A percentile compares a stretch with the other conserved stretches of the same genome.
phyloP scores from a whole-genome alignment of 768 basidiomycete genomes.

The Agaricus blazei region DNA sequence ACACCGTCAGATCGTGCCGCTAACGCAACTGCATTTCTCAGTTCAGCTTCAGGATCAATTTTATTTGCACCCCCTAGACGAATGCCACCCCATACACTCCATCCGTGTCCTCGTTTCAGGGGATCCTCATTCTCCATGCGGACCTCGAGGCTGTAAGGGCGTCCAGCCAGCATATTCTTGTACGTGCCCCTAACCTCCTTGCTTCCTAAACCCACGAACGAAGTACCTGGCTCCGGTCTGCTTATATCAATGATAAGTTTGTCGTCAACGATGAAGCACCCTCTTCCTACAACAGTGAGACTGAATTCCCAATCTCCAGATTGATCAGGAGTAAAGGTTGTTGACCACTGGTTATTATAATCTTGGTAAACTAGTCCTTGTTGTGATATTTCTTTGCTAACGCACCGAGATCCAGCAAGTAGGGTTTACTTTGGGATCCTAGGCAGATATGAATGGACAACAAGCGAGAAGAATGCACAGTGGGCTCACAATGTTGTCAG shows the following conservation, averaged over 20 bases:
- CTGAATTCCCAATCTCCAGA: constrained; percentile 48
- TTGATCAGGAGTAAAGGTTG: constrained; percentile 46
- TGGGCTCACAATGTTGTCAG: constrained; percentile 36
- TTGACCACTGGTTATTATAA: constrained; percentile 25
- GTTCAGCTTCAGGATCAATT: constrained; percentile 32
- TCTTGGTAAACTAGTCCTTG: no score
- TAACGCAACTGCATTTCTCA: constrained; percentile 32
- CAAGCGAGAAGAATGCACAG: not conserved
- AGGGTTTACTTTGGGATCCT: constrained; percentile 39
- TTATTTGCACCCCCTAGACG: constrained; percentile 29
- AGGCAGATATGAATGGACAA: not conserved
- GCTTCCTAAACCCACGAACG: constrained; percentile 41
- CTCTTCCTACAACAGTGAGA: constrained; percentile 36
- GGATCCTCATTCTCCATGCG: constrained; percentile 30
- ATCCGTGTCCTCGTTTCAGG: constrained; percentile 26
- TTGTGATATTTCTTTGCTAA: not conserved
- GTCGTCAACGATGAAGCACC: constrained; percentile 48
- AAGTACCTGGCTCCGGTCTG: constrained; percentile 28
- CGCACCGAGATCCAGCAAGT: constrained; percentile 37
- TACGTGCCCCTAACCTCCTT: constrained; percentile 30
- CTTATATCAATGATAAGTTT: constrained; percentile 42
- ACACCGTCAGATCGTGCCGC: constrained; percentile 37
- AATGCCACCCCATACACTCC: constrained; percentile 34
- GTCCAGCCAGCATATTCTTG: constrained; percentile 35
- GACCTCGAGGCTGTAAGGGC: constrained; percentile 35